Percentiles rank a stretch among this genome's conserved stretches.
phyloP scores from a whole-genome alignment of 805 yeast genomes.

The Clavispora santaluciae region DNA sequence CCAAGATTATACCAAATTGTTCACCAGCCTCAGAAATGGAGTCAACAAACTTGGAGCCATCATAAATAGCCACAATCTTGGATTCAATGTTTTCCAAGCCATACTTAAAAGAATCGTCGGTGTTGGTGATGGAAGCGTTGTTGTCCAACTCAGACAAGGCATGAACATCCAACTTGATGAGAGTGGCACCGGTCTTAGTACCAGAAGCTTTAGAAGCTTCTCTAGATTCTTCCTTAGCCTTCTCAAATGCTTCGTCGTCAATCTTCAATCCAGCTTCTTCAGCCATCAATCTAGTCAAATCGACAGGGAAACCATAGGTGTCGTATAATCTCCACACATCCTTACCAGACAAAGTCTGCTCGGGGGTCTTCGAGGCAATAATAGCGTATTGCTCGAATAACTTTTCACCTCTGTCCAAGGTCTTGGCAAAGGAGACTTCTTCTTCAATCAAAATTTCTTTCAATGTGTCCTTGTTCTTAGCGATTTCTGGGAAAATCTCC shows the following conservation, averaged over 20 bases:
- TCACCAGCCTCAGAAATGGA: constrained; percentile 31
- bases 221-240: constrained; percentile 80
- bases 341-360: constrained; percentile 77
- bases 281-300: constrained; percentile 96
- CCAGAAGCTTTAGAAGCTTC: constrained; percentile 95
- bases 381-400: constrained; percentile 90
- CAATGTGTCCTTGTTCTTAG: constrained; percentile 63
- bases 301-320: constrained; percentile 99
- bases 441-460: constrained; percentile 94
- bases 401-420: constrained; percentile 96
- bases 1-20: constrained; percentile 77
- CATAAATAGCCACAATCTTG: constrained; percentile 64
- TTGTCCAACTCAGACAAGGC: constrained; percentile 67
- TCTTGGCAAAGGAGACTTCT: constrained; percentile 90
- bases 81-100: constrained; percentile 66
- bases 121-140: constrained; percentile 60
- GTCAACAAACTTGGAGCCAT: constrained; percentile 58
- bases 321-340: constrained; percentile 99
- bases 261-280: constrained; percentile 93
- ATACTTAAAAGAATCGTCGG: constrained; percentile 80
- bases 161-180: constrained; percentile 87
- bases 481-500: constrained; percentile 89
- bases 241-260: constrained; percentile 88
- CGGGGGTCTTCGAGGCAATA: constrained; percentile 69
- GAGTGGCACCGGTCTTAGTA: constrained; percentile 47